phyloP scores from a whole-genome alignment of 129 eudicot genomes.

The Silybum marianum region DNA sequence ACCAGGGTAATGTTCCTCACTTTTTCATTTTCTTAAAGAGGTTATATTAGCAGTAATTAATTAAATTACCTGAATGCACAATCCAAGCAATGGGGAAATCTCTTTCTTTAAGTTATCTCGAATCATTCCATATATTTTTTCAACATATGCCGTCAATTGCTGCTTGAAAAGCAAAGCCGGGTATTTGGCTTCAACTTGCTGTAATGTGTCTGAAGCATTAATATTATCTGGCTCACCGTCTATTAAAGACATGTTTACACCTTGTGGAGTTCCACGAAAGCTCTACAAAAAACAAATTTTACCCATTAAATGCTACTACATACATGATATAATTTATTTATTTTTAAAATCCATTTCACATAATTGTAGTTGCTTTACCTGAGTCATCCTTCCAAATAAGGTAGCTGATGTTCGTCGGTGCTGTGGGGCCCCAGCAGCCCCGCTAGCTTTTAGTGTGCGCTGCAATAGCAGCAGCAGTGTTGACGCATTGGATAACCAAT shows the following conservation, averaged over 20 bases:
- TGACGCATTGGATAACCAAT: slow-evolving; percentile 94
- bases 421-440: slow-evolving; percentile 81
- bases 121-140: slow-evolving; percentile 92
- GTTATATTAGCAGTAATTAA: neutral
- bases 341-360: neutral
- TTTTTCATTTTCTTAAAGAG: too few relatives aligned
- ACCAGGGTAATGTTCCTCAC: too few relatives aligned
- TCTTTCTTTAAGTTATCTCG: slow-evolving; percentile 84
- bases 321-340: slow-evolving; percentile 1
- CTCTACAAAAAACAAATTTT: slow-evolving; percentile 47
- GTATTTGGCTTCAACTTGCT: slow-evolving; percentile 86
- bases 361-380: slow-evolving; percentile 42
- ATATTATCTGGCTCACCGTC: slow-evolving; percentile 47
- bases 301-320: slow-evolving; percentile 10
- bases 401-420: slow-evolving; percentile 71
- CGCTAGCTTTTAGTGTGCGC: slow-evolving; percentile 85
- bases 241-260: slow-evolving; percentile 61
- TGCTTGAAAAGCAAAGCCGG: slow-evolving; percentile 90
- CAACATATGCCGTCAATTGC: slow-evolving; percentile 83
- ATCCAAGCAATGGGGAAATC: slow-evolving; percentile 84
- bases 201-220: slow-evolving; percentile 50
- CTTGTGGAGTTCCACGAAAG: slow-evolving; percentile 83
- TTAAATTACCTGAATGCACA: slow-evolving; percentile 77
- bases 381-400: slow-evolving; percentile 89
- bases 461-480: slow-evolving; percentile 74